Evolutionary conservation across 257 asterid genomes (phyloP).

Genomic region (Gentiana dahurica): DNA sequence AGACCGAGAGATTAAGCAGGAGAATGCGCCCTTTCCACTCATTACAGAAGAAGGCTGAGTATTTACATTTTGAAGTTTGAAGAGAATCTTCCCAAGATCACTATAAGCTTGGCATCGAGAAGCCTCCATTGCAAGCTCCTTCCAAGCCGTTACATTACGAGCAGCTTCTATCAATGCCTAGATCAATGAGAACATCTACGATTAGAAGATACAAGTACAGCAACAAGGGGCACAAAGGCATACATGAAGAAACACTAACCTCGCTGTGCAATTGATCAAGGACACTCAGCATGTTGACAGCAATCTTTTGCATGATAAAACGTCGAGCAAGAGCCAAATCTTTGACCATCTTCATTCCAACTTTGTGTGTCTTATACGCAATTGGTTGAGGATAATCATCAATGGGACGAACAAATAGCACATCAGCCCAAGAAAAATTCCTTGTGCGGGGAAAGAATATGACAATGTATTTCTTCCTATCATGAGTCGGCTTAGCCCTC

Average conservation of each 20-base stretch:
- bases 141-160: conserved; percentile 66
- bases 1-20: conserved; percentile 5
- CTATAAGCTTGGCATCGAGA: conserved; percentile 71
- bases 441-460: conserved; percentile 90
- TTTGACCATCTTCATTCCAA: conserved; percentile 62
- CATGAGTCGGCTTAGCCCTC: conserved; percentile 93
- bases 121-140: conserved; percentile 87
- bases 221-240: conserved; percentile 6
- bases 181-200: conserved; percentile 17
- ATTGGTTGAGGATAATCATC: conserved; percentile 73
- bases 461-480: conserved; percentile 82
- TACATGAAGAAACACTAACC: conserved; percentile 41
- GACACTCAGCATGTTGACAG: conserved; percentile 70
- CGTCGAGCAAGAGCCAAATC: conserved; percentile 84
- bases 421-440: conserved; percentile 95
- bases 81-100: conserved; percentile 86
- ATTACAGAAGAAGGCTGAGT: conserved; percentile 17
- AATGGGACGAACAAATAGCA: conserved; percentile 78
- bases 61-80: conserved; percentile 75
- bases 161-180: conserved; percentile 80
- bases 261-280: conserved; percentile 74
- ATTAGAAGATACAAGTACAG: conserved; percentile 7
- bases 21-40: conserved; percentile 1
- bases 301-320: conserved; percentile 85
- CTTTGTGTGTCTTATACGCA: conserved; percentile 70